Conservation (phyloP, 23 red algal genomes). For the Gracilaria domingensis region DNA sequence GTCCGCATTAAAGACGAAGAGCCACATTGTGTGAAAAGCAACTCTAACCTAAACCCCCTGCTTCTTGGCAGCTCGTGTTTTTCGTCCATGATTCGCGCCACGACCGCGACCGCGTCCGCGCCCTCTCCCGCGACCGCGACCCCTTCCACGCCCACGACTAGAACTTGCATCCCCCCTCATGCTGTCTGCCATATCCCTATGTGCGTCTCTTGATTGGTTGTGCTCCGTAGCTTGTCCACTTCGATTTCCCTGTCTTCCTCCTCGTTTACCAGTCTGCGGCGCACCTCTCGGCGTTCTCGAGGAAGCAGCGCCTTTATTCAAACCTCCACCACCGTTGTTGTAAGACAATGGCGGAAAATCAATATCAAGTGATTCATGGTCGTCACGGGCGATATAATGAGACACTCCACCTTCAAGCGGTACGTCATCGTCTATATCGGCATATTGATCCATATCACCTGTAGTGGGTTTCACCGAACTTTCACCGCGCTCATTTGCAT, state of each 20-base stretch:
- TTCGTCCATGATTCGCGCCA: conserved; percentile 22
- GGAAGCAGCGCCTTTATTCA: not conserved
- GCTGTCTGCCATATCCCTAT: not conserved
- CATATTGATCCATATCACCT: not conserved
- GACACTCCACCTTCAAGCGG: conserved; percentile 25
- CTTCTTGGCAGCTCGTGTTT: conserved; percentile 7
- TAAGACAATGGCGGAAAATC: conserved; percentile 29
- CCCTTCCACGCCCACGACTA: conserved; percentile 15
- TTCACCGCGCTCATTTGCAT: not conserved
- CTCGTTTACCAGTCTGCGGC: not conserved
- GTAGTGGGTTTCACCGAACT: not conserved
- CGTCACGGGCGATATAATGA: conserved; percentile 9
- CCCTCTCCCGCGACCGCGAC: conserved; percentile 26
- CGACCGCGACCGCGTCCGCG: conserved; percentile 22
- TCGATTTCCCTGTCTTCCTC: not conserved
- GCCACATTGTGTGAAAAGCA: too few relatives aligned
- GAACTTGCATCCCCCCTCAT: not conserved
- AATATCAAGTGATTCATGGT: conserved; percentile 32
- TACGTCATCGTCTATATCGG: conserved; percentile 1
- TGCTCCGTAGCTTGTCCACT: not conserved
- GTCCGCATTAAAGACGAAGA: too few relatives aligned
- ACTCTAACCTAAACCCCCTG: not conserved
- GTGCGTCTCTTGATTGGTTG: not conserved
- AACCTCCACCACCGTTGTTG: not conserved
- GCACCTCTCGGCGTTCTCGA: not conserved